phyloP scores from a whole-genome alignment of 176 grass and related monocot genomes.

The Ampelocalamus luodianensis region DNA sequence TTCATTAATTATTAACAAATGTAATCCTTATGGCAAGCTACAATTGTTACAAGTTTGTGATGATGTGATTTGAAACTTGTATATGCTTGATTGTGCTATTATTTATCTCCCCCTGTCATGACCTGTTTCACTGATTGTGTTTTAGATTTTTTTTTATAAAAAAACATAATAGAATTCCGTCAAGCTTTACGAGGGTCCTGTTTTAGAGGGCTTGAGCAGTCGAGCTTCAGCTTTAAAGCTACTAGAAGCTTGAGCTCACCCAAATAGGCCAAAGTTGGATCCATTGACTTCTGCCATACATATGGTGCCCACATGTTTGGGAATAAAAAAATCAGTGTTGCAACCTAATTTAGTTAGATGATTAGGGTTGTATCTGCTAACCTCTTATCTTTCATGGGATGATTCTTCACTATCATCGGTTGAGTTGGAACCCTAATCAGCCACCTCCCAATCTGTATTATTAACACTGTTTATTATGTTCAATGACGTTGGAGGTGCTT shows the following conservation, averaged over 20 bases:
- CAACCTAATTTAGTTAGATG: not conserved
- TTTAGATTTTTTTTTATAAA: not conserved
- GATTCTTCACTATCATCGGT: not conserved
- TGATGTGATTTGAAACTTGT: slow-evolving; percentile 22
- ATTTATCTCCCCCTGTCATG: not conserved
- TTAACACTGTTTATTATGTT: not conserved
- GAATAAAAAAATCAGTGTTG: slow-evolving; percentile 13
- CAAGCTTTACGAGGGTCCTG: not conserved
- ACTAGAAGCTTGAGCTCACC: not conserved
- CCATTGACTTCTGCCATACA: not conserved
- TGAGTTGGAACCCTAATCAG: slow-evolving; percentile 1
- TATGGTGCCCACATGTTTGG: not conserved
- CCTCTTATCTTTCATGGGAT: not conserved
- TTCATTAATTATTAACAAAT: slow-evolving; percentile 17
- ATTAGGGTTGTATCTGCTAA: slow-evolving; percentile 13
- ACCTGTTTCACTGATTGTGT: slow-evolving; percentile 20
- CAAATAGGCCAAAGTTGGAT: not conserved
- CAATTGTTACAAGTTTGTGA: not conserved
- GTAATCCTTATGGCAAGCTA: not conserved
- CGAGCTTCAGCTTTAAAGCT: not conserved
- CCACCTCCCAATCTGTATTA: not conserved
- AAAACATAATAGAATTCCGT: not conserved
- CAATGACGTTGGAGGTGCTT: slow-evolving; percentile 2
- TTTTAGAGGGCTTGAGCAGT: not conserved
- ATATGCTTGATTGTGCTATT: not conserved